Evolutionary conservation across 192 early-diverging fungal species (phyloP), one percentile per base, ranked within the genome.

Genomic region (Thamnidium elegans): DNA sequence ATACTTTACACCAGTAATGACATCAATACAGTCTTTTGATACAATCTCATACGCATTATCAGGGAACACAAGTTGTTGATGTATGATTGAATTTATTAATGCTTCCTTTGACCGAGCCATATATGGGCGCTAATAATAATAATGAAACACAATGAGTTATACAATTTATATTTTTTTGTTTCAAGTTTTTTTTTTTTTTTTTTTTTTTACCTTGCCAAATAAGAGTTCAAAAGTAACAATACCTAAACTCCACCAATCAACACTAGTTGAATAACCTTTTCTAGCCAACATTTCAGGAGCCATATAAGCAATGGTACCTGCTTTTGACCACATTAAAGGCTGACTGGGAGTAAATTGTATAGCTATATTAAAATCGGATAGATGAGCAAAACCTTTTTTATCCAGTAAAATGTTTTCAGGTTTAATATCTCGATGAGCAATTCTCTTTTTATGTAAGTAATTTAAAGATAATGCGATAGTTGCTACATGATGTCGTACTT

Each of bases 341-440:
- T 86, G 36, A 69, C 67, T 23, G 72, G 80, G 36, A 31, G 54
- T 31, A 60, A 86, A 85, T 21, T 87, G 83, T 13, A 87, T 45
- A n/a, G 94, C 95, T 71, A 97, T 95, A 78, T 98, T 98, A 68
- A 98, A 98, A 75, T 98, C 96, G 19, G 93, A 93, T 71, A 98
- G 73, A 52, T 91, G 90, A 15, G 89, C 92, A 71, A 97, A 92
- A 6, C 96, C 96, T 44, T 77, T 78, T 47, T 81, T 78, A 70
- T 90, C 87, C 45, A 92, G 67, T 55, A 92, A 76, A 3, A 92
- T 82, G 66, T 98, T 97, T 66, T 98, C 95, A 0, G 96, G 96
- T 75, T 97, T 98, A 58, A 98, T 81, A 73, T 98, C 96, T 53
- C 94, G 76, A 78, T 98, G 96, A 13, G 93, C 88, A 36, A 97